These are phyloP conservation scores for Alternaria solani DNA, from an alignment of 2,329 filamentous ascomycete genomes.

Conservation along the genomic window DNA sequence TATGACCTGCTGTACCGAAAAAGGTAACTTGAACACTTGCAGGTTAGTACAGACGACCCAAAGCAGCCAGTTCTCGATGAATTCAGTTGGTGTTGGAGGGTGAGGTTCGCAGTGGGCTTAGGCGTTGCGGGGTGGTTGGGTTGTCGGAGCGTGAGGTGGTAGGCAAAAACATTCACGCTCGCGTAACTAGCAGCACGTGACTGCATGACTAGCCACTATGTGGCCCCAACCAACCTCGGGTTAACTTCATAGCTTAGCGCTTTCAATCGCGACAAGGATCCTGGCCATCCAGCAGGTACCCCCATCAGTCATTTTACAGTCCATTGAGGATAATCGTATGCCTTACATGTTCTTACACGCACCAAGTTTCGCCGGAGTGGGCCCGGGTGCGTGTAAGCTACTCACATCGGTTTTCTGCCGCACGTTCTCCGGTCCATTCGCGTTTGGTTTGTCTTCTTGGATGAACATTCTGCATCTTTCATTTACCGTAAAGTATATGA, in stretches of 20 bases:
- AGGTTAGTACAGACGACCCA: background rate
- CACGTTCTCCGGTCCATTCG: background rate
- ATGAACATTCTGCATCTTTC: background rate
- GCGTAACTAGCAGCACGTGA: slow-evolving; percentile 46
- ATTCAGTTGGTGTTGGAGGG: slow-evolving; percentile 35
- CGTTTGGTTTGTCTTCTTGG: background rate
- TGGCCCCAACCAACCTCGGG: slow-evolving; percentile 10
- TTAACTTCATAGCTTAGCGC: slow-evolving; percentile 20
- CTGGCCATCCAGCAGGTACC: background rate
- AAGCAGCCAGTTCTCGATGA: slow-evolving; percentile 27
- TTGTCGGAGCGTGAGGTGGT: slow-evolving; percentile 37
- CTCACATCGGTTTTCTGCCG: background rate
- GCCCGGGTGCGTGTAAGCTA: background rate
- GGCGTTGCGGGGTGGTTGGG: slow-evolving; percentile 35
- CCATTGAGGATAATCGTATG: background rate
- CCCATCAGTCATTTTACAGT: background rate
- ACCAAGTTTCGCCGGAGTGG: background rate
- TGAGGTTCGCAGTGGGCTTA: slow-evolving; percentile 19
- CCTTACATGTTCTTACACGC: background rate
- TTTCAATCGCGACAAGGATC: background rate
- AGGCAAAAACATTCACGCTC: slow-evolving; percentile 52
- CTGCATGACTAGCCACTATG: slow-evolving; percentile 19
- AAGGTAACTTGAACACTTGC: slow-evolving; percentile 18
- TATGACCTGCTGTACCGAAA: slow-evolving; percentile 33
- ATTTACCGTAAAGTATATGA: background rate